These are phyloP conservation scores for Acanthamoeba sp. DNA, from an alignment of 208 protist species.

Conservation along the genomic window DNA sequence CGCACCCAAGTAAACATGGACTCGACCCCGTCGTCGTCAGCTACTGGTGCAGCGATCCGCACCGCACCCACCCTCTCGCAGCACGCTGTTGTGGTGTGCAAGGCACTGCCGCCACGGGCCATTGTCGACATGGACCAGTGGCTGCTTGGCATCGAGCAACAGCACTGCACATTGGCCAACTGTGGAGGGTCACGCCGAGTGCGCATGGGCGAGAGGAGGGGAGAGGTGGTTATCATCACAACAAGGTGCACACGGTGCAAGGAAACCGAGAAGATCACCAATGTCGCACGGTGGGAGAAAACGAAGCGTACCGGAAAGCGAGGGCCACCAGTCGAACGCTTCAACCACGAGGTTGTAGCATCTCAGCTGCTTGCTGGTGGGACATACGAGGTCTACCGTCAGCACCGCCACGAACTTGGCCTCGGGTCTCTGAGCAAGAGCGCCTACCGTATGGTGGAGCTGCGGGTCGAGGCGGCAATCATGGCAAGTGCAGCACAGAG, in stretches of 20 bases:
- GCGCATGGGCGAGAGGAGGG: background rate
- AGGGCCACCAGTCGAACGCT: background rate
- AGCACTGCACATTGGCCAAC: background rate
- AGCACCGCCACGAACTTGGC: background rate
- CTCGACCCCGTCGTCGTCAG: too few species aligned
- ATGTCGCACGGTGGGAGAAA: background rate
- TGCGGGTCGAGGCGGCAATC: background rate
- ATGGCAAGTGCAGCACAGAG: background rate
- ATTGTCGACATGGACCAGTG: background rate
- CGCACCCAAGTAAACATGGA: too few species aligned
- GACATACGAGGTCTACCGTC: background rate
- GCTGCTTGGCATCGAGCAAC: background rate
- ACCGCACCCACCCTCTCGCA: background rate
- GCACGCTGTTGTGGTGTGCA: background rate
- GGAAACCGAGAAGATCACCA: background rate
- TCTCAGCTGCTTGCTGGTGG: background rate
- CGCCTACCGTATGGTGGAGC: background rate
- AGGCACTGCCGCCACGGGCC: background rate
- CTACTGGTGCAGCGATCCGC: too few species aligned
- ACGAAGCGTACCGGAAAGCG: background rate
- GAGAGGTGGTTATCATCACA: background rate
- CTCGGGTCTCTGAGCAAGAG: background rate
- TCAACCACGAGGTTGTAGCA: background rate
- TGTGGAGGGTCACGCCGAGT: background rate
- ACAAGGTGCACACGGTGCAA: background rate